Evolutionary conservation across 208 protist species (phyloP).

Genomic region (Novymonas esmeraldas): DNA sequence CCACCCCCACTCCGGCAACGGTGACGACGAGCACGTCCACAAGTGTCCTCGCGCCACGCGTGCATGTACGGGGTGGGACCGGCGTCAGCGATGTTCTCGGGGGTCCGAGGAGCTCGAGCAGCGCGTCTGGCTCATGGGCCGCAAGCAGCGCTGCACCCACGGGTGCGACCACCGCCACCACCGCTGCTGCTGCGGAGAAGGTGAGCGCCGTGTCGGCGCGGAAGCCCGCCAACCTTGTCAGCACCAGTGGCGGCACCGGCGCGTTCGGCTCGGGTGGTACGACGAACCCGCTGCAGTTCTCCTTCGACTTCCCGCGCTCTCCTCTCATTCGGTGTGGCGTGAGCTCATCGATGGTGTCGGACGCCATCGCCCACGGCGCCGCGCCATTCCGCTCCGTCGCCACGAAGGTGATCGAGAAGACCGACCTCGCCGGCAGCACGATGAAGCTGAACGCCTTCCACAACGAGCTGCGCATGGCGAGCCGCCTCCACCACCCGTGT

Average conservation of each 20-base stretch:
- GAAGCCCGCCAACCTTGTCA: constrained; percentile 7
- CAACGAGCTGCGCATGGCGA: constrained; percentile 69
- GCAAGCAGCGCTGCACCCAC: neutral
- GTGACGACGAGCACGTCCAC: neutral
- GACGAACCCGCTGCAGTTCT: constrained; percentile 12
- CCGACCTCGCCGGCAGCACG: constrained; percentile 40
- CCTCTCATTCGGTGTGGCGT: constrained; percentile 12
- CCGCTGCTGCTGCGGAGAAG: neutral
- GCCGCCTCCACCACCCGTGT: constrained; percentile 64
- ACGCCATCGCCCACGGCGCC: constrained; percentile 14
- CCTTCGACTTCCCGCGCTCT: constrained; percentile 7
- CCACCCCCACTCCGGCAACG: neutral
- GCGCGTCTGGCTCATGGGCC: neutral
- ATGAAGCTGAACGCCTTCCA: constrained; percentile 55
- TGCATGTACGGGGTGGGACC: neutral
- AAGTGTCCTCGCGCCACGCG: neutral
- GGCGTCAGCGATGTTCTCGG: neutral
- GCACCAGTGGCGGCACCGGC: neutral
- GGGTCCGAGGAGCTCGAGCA: neutral
- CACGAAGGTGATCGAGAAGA: constrained; percentile 75
- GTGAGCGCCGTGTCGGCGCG: constrained; percentile 1
- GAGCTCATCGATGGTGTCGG: constrained; percentile 15
- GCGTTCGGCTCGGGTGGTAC: neutral
- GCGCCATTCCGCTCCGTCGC: constrained; percentile 63
- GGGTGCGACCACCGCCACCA: too few relatives aligned